Evolutionary conservation across 2,329 filamentous ascomycete genomes (phyloP).

Genomic region (Venturia asperata): DNA sequence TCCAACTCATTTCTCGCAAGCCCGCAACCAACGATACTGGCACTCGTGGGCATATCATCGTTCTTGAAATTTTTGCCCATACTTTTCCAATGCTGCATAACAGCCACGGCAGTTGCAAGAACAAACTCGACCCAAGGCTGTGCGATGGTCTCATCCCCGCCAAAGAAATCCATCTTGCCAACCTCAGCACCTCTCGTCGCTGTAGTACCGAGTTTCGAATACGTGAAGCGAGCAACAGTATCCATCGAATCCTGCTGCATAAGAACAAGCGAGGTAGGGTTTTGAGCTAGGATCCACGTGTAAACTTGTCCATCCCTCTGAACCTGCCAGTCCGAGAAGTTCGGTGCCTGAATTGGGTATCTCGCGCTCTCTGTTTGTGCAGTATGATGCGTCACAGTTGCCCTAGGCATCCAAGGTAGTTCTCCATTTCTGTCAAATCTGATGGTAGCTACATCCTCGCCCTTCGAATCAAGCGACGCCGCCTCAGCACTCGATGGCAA

Average conservation of each 20-base stretch:
- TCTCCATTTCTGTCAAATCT: conserved; percentile 14
- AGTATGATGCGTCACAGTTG: neutral
- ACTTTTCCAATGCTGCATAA: conserved; percentile 17
- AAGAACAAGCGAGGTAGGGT: conserved; percentile 13
- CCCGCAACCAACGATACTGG: neutral
- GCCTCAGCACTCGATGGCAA: neutral
- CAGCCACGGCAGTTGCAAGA: neutral
- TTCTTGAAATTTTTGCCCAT: conserved; percentile 19
- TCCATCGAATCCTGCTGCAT: neutral
- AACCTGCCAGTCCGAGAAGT: conserved; percentile 17
- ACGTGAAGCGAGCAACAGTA: conserved; percentile 18
- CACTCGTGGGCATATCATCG: neutral
- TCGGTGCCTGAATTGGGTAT: conserved; percentile 11
- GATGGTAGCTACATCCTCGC: conserved; percentile 10
- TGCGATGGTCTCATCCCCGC: neutral
- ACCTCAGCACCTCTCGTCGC: conserved; percentile 18
- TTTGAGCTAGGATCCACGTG: neutral
- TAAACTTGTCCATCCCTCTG: neutral
- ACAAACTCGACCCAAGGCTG: conserved; percentile 12
- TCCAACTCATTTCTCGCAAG: neutral
- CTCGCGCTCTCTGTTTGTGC: neutral
- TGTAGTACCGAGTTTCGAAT: conserved; percentile 11
- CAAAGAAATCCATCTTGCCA: conserved; percentile 15
- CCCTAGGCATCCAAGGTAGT: conserved; percentile 17
- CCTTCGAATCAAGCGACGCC: neutral